A percentile compares a stretch with the other conserved stretches of the same genome.
phyloP scores from a whole-genome alignment of 106 monocot species.

The Dioscorea zingiberensis region DNA sequence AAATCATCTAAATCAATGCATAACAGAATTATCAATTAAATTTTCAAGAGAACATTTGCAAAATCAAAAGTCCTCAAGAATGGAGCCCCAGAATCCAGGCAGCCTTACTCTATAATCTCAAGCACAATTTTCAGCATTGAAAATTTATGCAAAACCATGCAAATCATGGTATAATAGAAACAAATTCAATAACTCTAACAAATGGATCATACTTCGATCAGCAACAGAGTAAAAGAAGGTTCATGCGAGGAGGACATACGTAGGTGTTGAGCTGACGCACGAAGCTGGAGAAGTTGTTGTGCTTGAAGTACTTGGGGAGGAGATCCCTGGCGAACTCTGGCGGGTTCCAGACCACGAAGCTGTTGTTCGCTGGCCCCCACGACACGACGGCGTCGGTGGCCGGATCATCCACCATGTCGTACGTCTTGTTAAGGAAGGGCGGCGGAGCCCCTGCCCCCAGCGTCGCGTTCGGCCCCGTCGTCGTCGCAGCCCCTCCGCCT shows the following conservation, averaged over 20 bases:
- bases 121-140: no score
- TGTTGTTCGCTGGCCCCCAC: constrained; percentile 44
- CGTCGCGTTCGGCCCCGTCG: not conserved
- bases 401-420: constrained; percentile 43
- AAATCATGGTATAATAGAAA: no score
- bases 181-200: no score
- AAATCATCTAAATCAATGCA: no score
- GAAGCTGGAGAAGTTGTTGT: constrained; percentile 66
- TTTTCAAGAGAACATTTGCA: no score
- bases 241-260: constrained; percentile 9
- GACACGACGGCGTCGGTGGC: constrained; percentile 31
- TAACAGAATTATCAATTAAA: no score
- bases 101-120: no score
- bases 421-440: constrained; percentile 47
- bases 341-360: constrained; percentile 45
- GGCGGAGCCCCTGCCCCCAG: constrained; percentile 10
- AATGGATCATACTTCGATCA: no score
- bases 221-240: not conserved
- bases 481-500: not conserved
- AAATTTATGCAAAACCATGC: no score
- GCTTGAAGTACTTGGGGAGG: constrained; percentile 68
- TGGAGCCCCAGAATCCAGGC: no score
- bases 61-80: no score
- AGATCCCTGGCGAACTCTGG: constrained; percentile 44
- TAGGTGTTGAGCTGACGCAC: constrained; percentile 61